Base-by-base conservation (phyloP, 805 yeast genomes). In the Metschnikowia lachancei region DNA sequence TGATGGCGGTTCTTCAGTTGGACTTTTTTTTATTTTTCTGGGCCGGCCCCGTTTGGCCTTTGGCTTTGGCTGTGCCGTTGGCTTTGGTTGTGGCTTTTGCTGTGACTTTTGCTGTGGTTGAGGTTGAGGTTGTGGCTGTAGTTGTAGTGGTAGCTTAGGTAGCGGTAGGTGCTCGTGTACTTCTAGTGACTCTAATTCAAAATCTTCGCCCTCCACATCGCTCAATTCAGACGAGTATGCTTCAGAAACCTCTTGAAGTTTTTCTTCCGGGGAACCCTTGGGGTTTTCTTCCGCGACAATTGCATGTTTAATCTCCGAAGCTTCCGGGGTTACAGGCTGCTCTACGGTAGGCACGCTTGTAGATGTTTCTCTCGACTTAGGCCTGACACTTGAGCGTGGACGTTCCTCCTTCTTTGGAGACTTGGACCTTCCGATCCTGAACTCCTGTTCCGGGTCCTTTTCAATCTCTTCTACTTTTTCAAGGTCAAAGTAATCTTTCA, bases 401-500 rank as follows among this genome's bases (percentile, higher is more conserved):
- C 42, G 37, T 4, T 37, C 47, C 14, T 30, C 49, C 32, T 35
- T 44, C 46, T 28, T 41, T 31, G 30, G 13, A 12, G 16, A 29
- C 32, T 5, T 29, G 32, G 11, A 7, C 35, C 19, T 32, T 14
- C 4, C 19, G 12, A 22, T 10, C 32, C 17, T 37, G 14, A 29
- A 35, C 45, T 22, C 42, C 24, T 41, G 32, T 26, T 45, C 45
- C 31, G 18, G 18, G 12, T 51, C 62, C 38, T 68, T 68, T 47
- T 78, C 89, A 18, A 82, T 51, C 22, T 70, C 75, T 49, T 84
- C 89, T 9, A 84, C 66, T 19, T 77, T 78, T 6, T 74, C 69
- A 41, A 86, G 64, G 55, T 86, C 75, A 58, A 84, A 87, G 31
- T 77, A 63, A 29, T 64, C 64, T 1, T 56, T 65, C 22, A 87